Evolutionary conservation across 169 alveolate species (phyloP).

Genomic region (Toxoplasma gondii): DNA sequence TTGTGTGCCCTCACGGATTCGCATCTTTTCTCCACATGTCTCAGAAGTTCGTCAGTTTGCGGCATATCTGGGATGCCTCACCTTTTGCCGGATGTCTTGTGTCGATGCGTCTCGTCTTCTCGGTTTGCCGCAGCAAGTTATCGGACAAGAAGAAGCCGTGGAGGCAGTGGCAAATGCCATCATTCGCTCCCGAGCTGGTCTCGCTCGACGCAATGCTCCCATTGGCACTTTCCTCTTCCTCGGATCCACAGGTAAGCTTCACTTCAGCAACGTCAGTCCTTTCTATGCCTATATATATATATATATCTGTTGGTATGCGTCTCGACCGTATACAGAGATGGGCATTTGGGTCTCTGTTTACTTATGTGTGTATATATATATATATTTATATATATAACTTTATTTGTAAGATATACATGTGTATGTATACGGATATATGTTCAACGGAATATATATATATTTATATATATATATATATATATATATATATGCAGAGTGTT

Average conservation of each 20-base stretch:
- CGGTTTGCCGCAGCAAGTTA: slow-evolving; percentile 14
- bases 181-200: slow-evolving; percentile 86
- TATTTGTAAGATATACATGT: too few species aligned
- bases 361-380: not conserved
- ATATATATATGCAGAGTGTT: too few species aligned
- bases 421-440: too few species aligned
- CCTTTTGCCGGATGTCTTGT: too few species aligned
- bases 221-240: slow-evolving; percentile 85
- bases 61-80: too few species aligned
- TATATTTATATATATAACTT: not conserved
- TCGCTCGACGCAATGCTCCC: slow-evolving; percentile 85
- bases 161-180: slow-evolving; percentile 74
- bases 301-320: not conserved
- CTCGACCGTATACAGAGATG: not conserved
- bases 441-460: too few species aligned
- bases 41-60: too few species aligned
- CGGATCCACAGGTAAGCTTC: slow-evolving; percentile 83
- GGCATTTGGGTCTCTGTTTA: not conserved
- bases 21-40: too few species aligned
- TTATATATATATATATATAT: too few species aligned
- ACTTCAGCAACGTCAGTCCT: not conserved
- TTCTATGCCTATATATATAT: not conserved
- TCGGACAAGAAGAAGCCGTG: slow-evolving; percentile 66
- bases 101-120: too few species aligned
- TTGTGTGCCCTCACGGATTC: too few species aligned